phyloP scores from a whole-genome alignment of 176 grass and related monocot species.

The Phoenix roebelenii region DNA sequence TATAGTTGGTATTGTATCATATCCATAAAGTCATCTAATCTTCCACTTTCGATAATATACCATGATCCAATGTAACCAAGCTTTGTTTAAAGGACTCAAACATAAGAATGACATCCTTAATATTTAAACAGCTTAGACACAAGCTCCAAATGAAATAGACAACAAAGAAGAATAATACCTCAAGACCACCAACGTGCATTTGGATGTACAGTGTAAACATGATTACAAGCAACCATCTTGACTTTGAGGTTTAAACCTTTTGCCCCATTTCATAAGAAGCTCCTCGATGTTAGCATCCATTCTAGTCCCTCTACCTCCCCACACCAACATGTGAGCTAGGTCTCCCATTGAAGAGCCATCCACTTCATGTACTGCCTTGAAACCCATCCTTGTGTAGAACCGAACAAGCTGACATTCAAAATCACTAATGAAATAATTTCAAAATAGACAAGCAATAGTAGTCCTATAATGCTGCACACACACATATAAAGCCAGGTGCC shows the following conservation, averaged over 20 bases:
- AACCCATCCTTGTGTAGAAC: conserved; percentile 91
- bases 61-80: too few species aligned
- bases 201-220: too few species aligned
- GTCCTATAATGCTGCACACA: not conserved
- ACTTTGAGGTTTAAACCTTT: conserved; percentile 41
- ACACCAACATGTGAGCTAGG: conserved; percentile 81
- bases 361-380: conserved; percentile 60
- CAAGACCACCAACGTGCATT: too few species aligned
- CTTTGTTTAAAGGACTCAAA: too few species aligned
- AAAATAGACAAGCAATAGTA: too few species aligned
- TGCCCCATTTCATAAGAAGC: conserved; percentile 70
- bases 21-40: too few species aligned
- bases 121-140: too few species aligned
- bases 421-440: not conserved
- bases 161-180: too few species aligned
- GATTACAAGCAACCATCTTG: not conserved
- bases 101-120: too few species aligned
- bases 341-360: conserved; percentile 66
- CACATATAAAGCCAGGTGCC: not conserved
- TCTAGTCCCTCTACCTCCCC: conserved; percentile 86
- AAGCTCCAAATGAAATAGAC: too few species aligned
- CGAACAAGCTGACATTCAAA: conserved; percentile 48
- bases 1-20: too few species aligned
- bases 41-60: too few species aligned
- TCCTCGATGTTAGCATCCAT: conserved; percentile 83